A percentile compares a stretch with the other conserved stretches of the same genome.
These are phyloP conservation scores for Bruguiera gymnorhiza DNA, from an alignment of 345 rosid species.

Conservation along the genomic window DNA sequence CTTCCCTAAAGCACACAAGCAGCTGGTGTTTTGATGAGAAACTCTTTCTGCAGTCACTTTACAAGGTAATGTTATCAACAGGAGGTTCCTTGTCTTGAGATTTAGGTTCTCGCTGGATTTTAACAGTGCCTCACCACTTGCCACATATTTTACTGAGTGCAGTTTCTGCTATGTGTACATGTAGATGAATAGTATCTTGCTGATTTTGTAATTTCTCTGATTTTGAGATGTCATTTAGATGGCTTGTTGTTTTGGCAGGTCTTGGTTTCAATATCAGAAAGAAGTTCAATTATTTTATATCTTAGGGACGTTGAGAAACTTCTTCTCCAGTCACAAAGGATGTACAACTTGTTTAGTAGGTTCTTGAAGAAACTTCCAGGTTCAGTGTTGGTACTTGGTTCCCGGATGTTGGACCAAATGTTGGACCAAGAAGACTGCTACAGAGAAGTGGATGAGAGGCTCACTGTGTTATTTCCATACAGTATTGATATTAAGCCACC, in stretches of 20 bases:
- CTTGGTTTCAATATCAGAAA: slow-evolving; percentile 63
- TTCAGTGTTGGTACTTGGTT: slow-evolving; percentile 80
- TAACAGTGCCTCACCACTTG: too few relatives aligned
- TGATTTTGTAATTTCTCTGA: too few relatives aligned
- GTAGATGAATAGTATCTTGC: too few relatives aligned
- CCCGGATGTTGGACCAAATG: slow-evolving; percentile 58
- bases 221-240: too few relatives aligned
- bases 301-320: slow-evolving; percentile 78
- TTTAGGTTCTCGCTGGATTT: too few relatives aligned
- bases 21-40: slow-evolving; percentile 83
- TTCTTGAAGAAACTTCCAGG: slow-evolving; percentile 73
- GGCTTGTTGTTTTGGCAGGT: slow-evolving; percentile 39
- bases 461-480: slow-evolving; percentile 66
- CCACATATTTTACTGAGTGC: too few relatives aligned
- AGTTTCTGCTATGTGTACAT: too few relatives aligned
- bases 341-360: slow-evolving; percentile 59
- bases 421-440: slow-evolving; percentile 59
- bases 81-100: too few relatives aligned
- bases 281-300: slow-evolving; percentile 59
- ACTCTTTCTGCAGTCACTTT: slow-evolving; percentile 73
- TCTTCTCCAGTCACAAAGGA: slow-evolving; percentile 68
- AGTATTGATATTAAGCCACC: slow-evolving; percentile 73
- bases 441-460: slow-evolving; percentile 52
- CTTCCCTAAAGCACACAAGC: slow-evolving; percentile 44
- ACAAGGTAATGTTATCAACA: slow-evolving; percentile 55